Evolutionary conservation across 1,284 basidiomycete species (phyloP), one percentile per base, ranked within the genome.

Genomic region (Ceratobasidium theobromae): DNA sequence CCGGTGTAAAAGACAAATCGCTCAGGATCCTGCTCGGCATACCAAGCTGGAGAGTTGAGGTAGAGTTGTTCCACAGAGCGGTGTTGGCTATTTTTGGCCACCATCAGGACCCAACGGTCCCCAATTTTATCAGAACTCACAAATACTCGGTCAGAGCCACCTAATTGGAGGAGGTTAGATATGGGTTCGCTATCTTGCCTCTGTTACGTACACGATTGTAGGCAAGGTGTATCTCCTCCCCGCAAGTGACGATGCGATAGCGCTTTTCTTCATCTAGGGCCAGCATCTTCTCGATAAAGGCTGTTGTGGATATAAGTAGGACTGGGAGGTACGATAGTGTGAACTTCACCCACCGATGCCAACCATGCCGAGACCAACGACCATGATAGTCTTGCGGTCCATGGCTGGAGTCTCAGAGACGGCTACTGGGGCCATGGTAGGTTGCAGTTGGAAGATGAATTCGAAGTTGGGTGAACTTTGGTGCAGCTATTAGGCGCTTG

Each of bases 341-440:
- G 27, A 4, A 40, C 32, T 11, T 30, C 16, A 71, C 77, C 68
- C 71, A 81, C 84, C 85, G 41, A 88, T 85, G 12, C 85, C 85
- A 41, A 86, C 84, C 86, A 88, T 87, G 25, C 86, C 87, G 5
- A 88, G 78, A 1, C 86, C 87, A 54, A 84, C 85, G 67, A 84
- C 81, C 53, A 83, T 79, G 52, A 84, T 57, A 8, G 65, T 67
- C 43, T 67, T 58, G 33, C 65, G 62, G 23, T 62, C 45, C 11
- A 51, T 27, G 9, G 18, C 5, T n/a, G 46, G 33, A 18, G 58
- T n/a, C 18, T 27, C 46, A 9, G 25, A 32, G 11, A 62, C 46
- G 35, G 62, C 62, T 21, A 45, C 51, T 9, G 62, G 62, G 27
- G 62, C 51, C 62, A 65, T 55, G 27, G 43, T 35, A 18, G 28